Base-by-base conservation (phyloP, 2,329 filamentous ascomycete genomes). In the Clarireedia monteithiana region DNA sequence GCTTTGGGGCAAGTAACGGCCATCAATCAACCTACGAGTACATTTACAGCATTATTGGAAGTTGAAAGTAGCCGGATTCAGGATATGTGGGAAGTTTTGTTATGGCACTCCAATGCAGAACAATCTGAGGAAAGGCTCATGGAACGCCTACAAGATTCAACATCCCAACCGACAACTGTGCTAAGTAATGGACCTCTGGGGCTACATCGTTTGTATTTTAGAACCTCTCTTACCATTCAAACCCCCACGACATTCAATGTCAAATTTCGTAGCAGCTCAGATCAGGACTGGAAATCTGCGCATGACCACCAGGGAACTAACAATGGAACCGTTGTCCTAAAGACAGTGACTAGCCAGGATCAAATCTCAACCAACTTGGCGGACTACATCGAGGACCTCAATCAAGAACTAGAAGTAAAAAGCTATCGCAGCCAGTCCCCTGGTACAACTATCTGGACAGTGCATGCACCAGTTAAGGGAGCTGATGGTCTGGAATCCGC, bases 1-100 rank as follows among this genome's bases (percentile, higher is more conserved):
- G 82, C 89, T 1, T 71, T 96, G 51, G 89, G 85, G 2, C 88
- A 91, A 67, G 79, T 88, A 24, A 91, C 89, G 1, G 76, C 81
- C 49, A 66, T 88, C 20, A 70, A 74, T 26, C 67, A 68, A 20
- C 65, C 66, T 2, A 62, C 6, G 14, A 49, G n/a, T n/a, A 17
- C 78, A 65, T 85, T 96, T 62, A 84, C 80, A 0, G 84, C 87
- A 6, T 71, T 91, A 12, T 75, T 95, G 34, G 84, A 91, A 63
- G 81, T 85, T 44, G 80, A 81, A 42, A 70, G 69, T 23, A 74
- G 74, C 38, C 78, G 78, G 48, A 75, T 76, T 6, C 72, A 79
- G 15, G 74, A 82, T 59, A 65, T 76, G 20, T 94, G 88, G 85
- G 80, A 94, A 63, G 80, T 90, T 34, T 81, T 81, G 15, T 71